phyloP scores from a whole-genome alignment of 2,329 filamentous ascomycete species.

The Macrophomina phaseolina region DNA sequence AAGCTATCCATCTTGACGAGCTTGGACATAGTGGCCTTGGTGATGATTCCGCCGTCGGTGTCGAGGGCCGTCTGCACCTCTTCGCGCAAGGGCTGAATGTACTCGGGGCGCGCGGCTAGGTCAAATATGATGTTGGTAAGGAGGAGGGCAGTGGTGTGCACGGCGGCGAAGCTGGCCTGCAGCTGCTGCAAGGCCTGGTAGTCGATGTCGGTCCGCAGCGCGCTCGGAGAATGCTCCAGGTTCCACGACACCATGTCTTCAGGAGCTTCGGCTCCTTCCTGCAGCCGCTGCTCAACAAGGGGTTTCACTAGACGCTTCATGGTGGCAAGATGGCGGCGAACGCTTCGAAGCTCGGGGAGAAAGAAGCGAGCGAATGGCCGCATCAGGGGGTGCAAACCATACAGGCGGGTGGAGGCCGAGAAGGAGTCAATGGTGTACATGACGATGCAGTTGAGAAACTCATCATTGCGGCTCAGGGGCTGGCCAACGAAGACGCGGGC shows the following conservation, averaged over 20 bases:
- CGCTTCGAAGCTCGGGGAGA: conserved; percentile 3
- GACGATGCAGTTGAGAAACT: conserved; percentile 55
- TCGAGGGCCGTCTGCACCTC: conserved; percentile 30
- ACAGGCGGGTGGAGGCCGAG: conserved; percentile 9
- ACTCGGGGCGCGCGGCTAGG: conserved; percentile 31
- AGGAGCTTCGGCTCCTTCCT: background rate
- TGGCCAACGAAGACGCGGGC: conserved; percentile 57
- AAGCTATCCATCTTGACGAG: conserved; percentile 32
- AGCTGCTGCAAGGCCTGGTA: conserved; percentile 20
- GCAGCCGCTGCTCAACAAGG: conserved; percentile 3
- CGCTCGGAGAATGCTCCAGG: conserved; percentile 1
- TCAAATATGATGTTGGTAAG: conserved; percentile 30
- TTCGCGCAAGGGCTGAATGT: conserved; percentile 29
- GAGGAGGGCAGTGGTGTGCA: conserved; percentile 34
- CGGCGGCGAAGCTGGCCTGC: conserved; percentile 29
- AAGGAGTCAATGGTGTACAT: conserved; percentile 46
- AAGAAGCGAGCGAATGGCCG: conserved; percentile 13
- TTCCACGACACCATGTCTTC: conserved; percentile 4
- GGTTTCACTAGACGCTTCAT: conserved; percentile 12
- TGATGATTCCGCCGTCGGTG: conserved; percentile 26
- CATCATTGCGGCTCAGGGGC: conserved; percentile 52
- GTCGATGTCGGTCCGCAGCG: background rate
- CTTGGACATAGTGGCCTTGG: conserved; percentile 27
- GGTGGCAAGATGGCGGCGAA: conserved; percentile 14
- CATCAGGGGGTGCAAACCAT: conserved; percentile 8